phyloP scores from a whole-genome alignment of 2,329 filamentous ascomycete genomes.

The Pseudogymnoascus sp. region DNA sequence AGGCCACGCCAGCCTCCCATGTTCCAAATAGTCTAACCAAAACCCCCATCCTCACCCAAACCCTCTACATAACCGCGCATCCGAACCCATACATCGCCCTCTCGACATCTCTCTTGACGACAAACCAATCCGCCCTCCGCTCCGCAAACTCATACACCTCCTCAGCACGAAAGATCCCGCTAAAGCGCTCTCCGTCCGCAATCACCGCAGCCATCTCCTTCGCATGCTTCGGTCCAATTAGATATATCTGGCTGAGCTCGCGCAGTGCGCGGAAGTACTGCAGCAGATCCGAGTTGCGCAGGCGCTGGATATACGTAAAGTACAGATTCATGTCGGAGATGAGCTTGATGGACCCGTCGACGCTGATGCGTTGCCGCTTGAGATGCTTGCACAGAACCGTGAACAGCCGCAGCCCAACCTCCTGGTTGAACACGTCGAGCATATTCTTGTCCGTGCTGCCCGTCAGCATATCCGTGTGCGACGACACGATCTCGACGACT shows the following conservation, averaged over 20 bases:
- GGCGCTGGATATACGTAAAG: conserved; percentile 71
- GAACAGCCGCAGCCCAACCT: conserved; percentile 90
- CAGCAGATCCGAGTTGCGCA: conserved; percentile 76
- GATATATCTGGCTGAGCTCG: conserved; percentile 89
- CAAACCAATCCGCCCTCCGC: conserved; percentile 88
- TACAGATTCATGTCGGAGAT: conserved; percentile 97
- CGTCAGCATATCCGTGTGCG: conserved; percentile 85
- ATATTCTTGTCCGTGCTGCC: conserved; percentile 97
- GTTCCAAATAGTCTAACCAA: neutral
- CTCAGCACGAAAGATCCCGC: conserved; percentile 87
- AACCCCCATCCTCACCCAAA: neutral
- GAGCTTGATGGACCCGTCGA: conserved; percentile 80
- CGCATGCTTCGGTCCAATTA: conserved; percentile 79
- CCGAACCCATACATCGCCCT: conserved; percentile 96
- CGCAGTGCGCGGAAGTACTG: conserved; percentile 88
- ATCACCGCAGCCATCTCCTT: conserved; percentile 95
- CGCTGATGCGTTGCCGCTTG: conserved; percentile 88
- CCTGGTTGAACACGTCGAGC: conserved; percentile 96
- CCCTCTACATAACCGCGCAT: conserved; percentile 69
- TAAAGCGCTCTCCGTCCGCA: conserved; percentile 81
- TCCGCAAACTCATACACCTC: conserved; percentile 98
- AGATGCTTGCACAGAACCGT: conserved; percentile 91
- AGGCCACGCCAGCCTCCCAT: neutral
- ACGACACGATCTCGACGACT: conserved; percentile 77
- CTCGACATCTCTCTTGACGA: conserved; percentile 81